Evolutionary conservation across 352 stramenopile genomes (phyloP), one percentile per base, ranked within the genome.

Genomic region (Pythium apleroticum): DNA sequence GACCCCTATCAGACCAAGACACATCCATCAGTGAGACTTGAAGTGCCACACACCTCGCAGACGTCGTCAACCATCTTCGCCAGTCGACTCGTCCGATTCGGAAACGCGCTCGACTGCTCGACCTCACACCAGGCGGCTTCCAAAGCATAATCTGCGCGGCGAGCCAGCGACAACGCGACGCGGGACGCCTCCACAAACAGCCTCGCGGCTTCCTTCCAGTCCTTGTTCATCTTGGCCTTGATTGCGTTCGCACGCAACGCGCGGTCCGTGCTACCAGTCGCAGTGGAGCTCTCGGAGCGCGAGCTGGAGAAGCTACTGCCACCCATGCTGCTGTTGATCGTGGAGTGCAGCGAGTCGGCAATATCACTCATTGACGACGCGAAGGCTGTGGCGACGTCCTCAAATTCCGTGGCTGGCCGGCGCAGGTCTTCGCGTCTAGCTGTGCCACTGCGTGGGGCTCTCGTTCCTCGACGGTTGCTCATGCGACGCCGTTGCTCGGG

Each of bases 111-210:
- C 14, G 65, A 70, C 28, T 84, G 71, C 58, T 92, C 84, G 35
- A 92, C 65, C 11, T 76, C 71, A 65, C 84, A 92, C 80, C 78
- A 92, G 35, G 75, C 76, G 0, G 84, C 78, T 54, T 92, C 80
- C 28, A 92, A 56, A 11, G 81, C 68, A 27, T 90, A 90, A 33
- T 77, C 88, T 8, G 71, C 74, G 50, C 73, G 73, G 15, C 71
- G 76, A 12, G 86, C 55, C 37, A 78, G 58, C 33, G 71, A 76
- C 31, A 71, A 35, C 4, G 78, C 77, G 14, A 53, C 70, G 10
- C 57, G 64, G 0, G 84, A 81, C 0, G 84, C 84, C 19, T 89
- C 76, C 4, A 81, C 46, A 43, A 92, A 92, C 24, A 75, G 65
- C 30, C 41, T 58, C 3, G 77, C 70, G 9, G 84, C 84, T 28